Percentiles rank a stretch among this genome's conserved stretches.
Conservation (phyloP, 2,329 filamentous ascomycete genomes). For the Aspergillus ibericus region DNA sequence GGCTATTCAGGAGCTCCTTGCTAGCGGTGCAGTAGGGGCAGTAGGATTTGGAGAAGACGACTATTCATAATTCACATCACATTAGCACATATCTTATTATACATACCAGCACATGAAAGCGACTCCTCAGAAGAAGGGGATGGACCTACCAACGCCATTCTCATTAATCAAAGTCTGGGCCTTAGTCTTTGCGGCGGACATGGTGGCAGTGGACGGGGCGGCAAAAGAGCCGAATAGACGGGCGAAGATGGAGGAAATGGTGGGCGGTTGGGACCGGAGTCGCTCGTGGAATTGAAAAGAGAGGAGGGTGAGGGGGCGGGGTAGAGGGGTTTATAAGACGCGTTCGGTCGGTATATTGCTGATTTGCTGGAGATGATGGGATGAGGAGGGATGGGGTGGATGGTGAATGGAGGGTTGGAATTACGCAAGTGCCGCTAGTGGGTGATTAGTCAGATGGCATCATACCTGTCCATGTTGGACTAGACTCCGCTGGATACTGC, state of each 20-base stretch:
- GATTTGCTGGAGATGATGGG: background rate
- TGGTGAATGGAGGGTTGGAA: background rate
- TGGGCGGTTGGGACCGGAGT: conserved; percentile 29
- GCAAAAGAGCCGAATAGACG: conserved; percentile 66
- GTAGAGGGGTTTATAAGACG: background rate
- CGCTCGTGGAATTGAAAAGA: background rate
- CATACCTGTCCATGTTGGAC: background rate
- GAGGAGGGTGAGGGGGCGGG: background rate
- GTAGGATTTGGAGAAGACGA: conserved; percentile 96
- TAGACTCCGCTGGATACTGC: too few species aligned
- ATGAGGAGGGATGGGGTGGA: background rate
- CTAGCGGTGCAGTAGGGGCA: conserved; percentile 87
- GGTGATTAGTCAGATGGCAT: background rate
- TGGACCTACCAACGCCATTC: conserved; percentile 76
- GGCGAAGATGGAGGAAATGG: conserved; percentile 68
- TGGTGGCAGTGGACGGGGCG: conserved; percentile 60
- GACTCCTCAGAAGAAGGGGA: background rate
- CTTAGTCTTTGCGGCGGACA: conserved; percentile 81
- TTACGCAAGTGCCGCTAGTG: background rate
- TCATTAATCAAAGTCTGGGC: conserved; percentile 84
- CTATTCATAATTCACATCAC: conserved; percentile 31
- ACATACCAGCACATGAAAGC: too few species aligned
- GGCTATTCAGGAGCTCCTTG: conserved; percentile 70
- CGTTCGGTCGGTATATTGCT: background rate
- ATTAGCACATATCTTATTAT: background rate